A percentile compares a stretch with the other conserved stretches of the same genome.
These are phyloP conservation scores for Cantharellus anzutake DNA, from an alignment of 768 basidiomycete genomes.

Conservation along the genomic window DNA sequence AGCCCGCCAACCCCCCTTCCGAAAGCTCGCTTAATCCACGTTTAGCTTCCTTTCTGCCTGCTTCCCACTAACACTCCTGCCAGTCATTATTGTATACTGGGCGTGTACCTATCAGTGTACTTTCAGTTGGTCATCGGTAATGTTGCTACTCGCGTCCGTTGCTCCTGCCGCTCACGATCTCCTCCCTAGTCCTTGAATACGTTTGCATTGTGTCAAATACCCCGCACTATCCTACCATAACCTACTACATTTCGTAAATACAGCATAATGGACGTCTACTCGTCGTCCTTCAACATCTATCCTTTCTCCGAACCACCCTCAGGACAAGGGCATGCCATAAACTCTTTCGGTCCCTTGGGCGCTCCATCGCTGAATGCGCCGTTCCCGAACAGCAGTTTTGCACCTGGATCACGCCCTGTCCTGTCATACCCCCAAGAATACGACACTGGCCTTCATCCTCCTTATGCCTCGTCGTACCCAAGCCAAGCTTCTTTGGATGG, in stretches of 20 bases:
- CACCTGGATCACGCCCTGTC: not conserved
- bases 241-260: not conserved
- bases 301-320: not conserved
- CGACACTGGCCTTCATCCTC: not conserved
- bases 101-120: too few relatives aligned
- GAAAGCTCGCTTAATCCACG: not conserved
- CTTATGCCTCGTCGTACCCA: too few relatives aligned
- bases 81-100: too few relatives aligned
- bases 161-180: too few relatives aligned
- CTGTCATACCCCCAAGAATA: not conserved
- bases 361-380: not conserved
- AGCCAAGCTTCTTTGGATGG: not conserved
- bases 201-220: not conserved
- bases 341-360: not conserved
- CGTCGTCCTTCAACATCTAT: not conserved
- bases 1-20: not conserved
- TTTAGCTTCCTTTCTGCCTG: not conserved
- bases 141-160: too few relatives aligned
- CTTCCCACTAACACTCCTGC: not conserved
- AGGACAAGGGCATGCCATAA: too few relatives aligned
- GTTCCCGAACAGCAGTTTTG: too few relatives aligned
- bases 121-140: too few relatives aligned
- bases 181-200: not conserved
- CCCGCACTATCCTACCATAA: not conserved
- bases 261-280: not conserved